These are phyloP conservation scores for Tetrahymena elliotti DNA, from an alignment of 73 alveolate species.

Conservation along the genomic window DNA sequence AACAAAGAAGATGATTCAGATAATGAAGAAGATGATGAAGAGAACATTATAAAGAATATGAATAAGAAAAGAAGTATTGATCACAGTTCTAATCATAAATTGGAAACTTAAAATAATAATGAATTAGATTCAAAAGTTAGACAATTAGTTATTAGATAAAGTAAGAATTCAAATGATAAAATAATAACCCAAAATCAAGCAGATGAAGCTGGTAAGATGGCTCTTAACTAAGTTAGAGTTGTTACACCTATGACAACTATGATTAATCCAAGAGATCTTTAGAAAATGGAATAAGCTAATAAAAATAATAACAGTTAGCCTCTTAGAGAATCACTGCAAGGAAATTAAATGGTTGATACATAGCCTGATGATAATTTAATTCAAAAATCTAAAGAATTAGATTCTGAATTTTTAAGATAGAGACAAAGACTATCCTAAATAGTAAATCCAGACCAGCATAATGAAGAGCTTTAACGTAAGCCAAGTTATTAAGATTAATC, in stretches of 20 bases:
- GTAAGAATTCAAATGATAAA: neutral
- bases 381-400: neutral
- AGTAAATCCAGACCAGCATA: neutral
- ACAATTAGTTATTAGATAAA: neutral
- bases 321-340: neutral
- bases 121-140: neutral
- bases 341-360: neutral
- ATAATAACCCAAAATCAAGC: neutral
- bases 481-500: neutral
- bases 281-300: neutral
- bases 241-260: neutral
- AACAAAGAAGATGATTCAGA: neutral
- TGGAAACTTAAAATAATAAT: neutral
- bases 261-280: neutral
- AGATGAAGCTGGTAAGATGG: neutral
- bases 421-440: neutral
- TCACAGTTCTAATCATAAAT: neutral
- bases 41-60: neutral
- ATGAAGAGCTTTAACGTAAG: neutral
- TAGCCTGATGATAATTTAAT: neutral
- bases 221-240: neutral
- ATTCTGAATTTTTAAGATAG: neutral
- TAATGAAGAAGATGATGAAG: neutral
- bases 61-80: neutral
- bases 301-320: neutral